These are phyloP conservation scores for Colletotrichum tabaci DNA, from an alignment of 2,329 filamentous ascomycete species.

Conservation along the genomic window DNA sequence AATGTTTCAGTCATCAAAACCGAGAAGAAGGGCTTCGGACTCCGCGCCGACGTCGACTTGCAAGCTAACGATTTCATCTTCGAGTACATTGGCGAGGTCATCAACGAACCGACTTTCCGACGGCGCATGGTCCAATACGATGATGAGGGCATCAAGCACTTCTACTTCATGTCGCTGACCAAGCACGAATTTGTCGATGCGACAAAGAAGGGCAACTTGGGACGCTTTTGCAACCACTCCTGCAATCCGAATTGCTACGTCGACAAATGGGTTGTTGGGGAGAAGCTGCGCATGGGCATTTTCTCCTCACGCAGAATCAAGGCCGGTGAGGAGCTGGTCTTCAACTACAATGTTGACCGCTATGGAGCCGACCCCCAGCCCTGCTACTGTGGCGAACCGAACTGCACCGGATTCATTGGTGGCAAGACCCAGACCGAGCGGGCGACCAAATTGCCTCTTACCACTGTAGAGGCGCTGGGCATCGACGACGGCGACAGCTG, in stretches of 20 bases:
- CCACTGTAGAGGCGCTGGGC: constrained; percentile 93
- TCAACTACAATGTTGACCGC: constrained; percentile 99
- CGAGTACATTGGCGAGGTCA: constrained; percentile 98
- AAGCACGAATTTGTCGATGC: constrained; percentile 98
- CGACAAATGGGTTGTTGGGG: constrained; percentile 98
- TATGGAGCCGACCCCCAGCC: constrained; percentile 97
- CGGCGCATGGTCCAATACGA: constrained; percentile 94
- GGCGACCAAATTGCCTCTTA: constrained; percentile 89
- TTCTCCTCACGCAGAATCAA: constrained; percentile 90
- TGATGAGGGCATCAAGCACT: constrained; percentile 97
- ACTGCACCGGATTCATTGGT: constrained; percentile 96
- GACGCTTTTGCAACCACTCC: constrained; percentile 98
- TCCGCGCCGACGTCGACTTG: constrained; percentile 85
- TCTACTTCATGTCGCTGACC: constrained; percentile 99
- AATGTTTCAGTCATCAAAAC: constrained; percentile 96
- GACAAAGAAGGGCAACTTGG: constrained; percentile 95
- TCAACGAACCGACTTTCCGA: constrained; percentile 91
- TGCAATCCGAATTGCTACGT: constrained; percentile 99
- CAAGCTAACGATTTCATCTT: constrained; percentile 93
- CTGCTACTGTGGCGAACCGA: constrained; percentile 95
- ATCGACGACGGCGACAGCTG: constrained; percentile 94
- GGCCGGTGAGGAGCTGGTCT: constrained; percentile 94
- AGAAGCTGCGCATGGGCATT: constrained; percentile 98
- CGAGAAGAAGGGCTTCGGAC: constrained; percentile 95
- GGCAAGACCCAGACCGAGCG: constrained; percentile 98